A percentile compares a stretch with the other conserved stretches of the same genome.
Conservation (phyloP, 768 basidiomycete genomes). For the Podaxis carcinomalis region DNA sequence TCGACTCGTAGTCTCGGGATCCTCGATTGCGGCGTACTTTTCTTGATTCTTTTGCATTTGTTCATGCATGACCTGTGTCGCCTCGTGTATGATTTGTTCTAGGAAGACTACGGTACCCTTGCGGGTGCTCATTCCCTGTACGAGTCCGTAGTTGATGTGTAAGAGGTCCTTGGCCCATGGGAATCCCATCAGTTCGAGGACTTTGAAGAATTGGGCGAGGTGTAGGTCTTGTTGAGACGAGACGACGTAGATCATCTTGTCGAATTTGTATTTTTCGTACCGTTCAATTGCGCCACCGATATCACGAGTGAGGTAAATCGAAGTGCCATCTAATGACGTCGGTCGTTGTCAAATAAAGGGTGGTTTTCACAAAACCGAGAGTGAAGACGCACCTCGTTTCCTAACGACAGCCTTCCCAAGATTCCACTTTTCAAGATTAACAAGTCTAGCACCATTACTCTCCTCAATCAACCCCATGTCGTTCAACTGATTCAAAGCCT, state of each 20-base stretch:
- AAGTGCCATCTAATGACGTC: constrained; percentile 69
- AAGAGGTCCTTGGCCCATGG: constrained; percentile 79
- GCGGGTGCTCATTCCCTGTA: constrained; percentile 86
- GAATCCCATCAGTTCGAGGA: constrained; percentile 85
- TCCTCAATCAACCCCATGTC: constrained; percentile 75
- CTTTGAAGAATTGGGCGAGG: constrained; percentile 89
- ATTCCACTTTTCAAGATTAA: constrained; percentile 88
- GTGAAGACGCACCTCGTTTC: constrained; percentile 56
- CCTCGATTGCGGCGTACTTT: constrained; percentile 84
- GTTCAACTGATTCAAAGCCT: constrained; percentile 61
- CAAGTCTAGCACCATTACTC: constrained; percentile 75
- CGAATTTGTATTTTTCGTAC: constrained; percentile 83
- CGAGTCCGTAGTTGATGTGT: constrained; percentile 90
- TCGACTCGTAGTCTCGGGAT: constrained; percentile 73
- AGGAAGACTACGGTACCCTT: constrained; percentile 95
- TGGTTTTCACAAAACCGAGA: neutral
- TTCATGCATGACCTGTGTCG: constrained; percentile 87
- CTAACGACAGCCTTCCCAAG: constrained; percentile 86
- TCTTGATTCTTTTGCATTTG: constrained; percentile 72
- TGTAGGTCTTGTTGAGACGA: constrained; percentile 86
- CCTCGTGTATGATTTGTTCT: constrained; percentile 88
- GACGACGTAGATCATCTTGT: constrained; percentile 84
- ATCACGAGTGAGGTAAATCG: constrained; percentile 92
- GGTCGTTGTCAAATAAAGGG: neutral
- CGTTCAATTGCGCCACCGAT: constrained; percentile 92